A percentile compares a stretch with the other conserved stretches of the same genome.
These are phyloP conservation scores for Psilocybe cubensis DNA, from an alignment of 768 basidiomycete species.

Conservation along the genomic window DNA sequence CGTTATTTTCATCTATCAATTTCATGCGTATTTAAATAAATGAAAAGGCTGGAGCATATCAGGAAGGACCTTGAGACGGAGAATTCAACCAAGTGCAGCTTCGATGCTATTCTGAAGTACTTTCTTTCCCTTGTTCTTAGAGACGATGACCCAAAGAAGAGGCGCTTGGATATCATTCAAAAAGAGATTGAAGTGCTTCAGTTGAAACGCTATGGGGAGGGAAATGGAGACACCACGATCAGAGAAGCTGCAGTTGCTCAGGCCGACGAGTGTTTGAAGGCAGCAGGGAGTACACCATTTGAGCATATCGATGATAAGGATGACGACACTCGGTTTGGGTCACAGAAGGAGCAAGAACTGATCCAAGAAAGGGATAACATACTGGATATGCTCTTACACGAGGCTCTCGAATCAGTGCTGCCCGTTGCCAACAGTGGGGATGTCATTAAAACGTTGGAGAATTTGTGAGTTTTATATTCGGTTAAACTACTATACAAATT, in stretches of 20 bases:
- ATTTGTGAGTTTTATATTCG: neutral
- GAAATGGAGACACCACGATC: neutral
- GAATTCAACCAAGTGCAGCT: slow-evolving; percentile 1
- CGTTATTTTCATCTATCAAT: neutral
- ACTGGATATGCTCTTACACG: neutral
- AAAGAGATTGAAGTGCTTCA: slow-evolving; percentile 3
- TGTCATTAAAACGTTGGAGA: neutral
- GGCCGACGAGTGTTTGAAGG: neutral
- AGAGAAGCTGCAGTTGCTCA: neutral
- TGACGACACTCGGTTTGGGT: neutral
- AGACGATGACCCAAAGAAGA: neutral
- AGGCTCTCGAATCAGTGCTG: neutral
- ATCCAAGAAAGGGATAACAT: neutral
- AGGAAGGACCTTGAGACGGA: neutral
- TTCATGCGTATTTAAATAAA: neutral
- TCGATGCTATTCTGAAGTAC: neutral
- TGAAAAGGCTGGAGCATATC: neutral
- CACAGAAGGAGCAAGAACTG: neutral
- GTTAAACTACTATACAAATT: too few species aligned
- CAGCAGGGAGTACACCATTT: neutral
- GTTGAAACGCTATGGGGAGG: neutral
- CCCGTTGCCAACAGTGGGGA: neutral
- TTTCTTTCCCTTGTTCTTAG: slow-evolving; percentile 1
- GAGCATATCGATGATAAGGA: neutral
- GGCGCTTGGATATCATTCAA: neutral